Base-by-base conservation (phyloP, 352 stramenopile genomes). In the Peronospora farinosa region DNA sequence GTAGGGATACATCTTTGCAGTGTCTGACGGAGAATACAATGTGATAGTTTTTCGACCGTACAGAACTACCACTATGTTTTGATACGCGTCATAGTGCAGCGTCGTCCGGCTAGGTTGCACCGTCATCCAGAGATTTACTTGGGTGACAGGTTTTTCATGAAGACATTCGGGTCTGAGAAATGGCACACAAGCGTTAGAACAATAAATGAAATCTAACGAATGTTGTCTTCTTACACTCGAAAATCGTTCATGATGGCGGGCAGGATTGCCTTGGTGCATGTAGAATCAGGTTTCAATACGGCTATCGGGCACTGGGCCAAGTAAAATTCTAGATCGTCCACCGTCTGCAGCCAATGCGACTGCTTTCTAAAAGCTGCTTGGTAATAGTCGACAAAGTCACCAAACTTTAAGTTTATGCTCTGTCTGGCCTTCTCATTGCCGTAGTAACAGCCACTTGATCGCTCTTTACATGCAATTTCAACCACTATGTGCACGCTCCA, bases 111-210 rank as follows among this genome's bases (percentile, higher is more conserved):
- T 78, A 23, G 65, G 12, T 19, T 63, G 58, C 9, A 86, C 70
- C 6, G 66, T 69, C 72, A 93, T 89, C 83, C 83, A 93, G 15
- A 93, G 39, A 56, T 93, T 93, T n/a, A 92, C 68, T 74, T 90
- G 78, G 15, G 60, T 76, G n/a, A 92, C 25, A n/a, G 45, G 40
- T 27, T 72, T 51, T 5, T 46, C 30, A 5, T 64, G 33, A 21
- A 92, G 61, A 21, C 56, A 64, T 1, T 46, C 25, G 16, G 78
- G 78, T 16, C 80, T 91, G 47, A 19, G 47, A 19, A 38, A 40
- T 7, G 13, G 9, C 15, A 40, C 17, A 51, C 49, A 39, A 55
- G 11, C 15, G 16, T 49, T 25, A 62, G 16, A 58, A 16, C 16
- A n/a, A 27, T 17, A 1, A 32, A 50, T 9, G 13, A 31, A 12